Conservation (phyloP, 1,284 basidiomycete species). For the Cystobasidium slooffiae region DNA sequence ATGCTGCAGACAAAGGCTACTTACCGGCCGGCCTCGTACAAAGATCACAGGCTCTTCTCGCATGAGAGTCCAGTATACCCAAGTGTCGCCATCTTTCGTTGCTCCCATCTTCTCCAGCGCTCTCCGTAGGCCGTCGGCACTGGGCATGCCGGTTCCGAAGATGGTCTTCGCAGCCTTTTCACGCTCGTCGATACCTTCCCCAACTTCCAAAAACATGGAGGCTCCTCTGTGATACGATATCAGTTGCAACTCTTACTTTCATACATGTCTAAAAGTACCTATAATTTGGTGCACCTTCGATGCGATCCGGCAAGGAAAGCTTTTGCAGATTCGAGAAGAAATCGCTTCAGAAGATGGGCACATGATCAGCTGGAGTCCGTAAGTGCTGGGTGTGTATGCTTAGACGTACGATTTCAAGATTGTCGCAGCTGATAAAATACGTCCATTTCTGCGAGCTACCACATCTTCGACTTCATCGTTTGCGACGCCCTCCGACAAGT, state of each 20-base stretch:
- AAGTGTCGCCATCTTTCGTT: constrained; percentile 70
- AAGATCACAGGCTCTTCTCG: constrained; percentile 96
- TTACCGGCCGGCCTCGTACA: constrained; percentile 60
- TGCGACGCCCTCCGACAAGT: constrained; percentile 69
- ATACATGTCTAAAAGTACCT: constrained; percentile 68
- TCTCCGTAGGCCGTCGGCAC: constrained; percentile 77
- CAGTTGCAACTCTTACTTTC: neutral
- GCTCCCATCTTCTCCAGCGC: constrained; percentile 82
- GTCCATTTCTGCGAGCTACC: constrained; percentile 82
- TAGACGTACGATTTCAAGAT: constrained; percentile 78
- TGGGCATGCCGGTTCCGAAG: constrained; percentile 91
- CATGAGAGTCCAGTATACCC: constrained; percentile 86
- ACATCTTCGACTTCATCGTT: constrained; percentile 85
- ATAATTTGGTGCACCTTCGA: constrained; percentile 92
- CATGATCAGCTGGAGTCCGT: no score
- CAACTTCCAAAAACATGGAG: constrained; percentile 24
- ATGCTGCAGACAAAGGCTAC: neutral
- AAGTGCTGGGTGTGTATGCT: no score
- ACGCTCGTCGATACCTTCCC: constrained; percentile 44
- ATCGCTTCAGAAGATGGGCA: constrained; percentile 60
- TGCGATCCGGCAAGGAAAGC: constrained; percentile 90
- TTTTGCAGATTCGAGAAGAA: constrained; percentile 86
- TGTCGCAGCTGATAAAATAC: constrained; percentile 85
- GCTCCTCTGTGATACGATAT: neutral
- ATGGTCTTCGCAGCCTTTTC: constrained; percentile 64